These are phyloP conservation scores for Acanthamoeba culbertsoni DNA, from an alignment of 208 protist species.

Conservation along the genomic window DNA sequence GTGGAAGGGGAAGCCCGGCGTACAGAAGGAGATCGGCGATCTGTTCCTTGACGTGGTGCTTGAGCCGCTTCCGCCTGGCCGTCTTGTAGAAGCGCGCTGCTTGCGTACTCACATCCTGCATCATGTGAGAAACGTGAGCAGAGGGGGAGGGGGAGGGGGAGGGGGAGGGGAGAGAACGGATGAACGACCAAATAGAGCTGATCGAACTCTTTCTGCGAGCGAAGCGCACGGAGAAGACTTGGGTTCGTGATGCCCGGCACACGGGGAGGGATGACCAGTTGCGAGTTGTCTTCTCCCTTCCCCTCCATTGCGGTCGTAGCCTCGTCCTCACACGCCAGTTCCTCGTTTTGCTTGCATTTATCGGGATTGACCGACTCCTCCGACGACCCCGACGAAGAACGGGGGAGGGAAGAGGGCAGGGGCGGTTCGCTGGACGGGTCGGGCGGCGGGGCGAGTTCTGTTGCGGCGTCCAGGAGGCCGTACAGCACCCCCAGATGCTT, in stretches of 20 bases:
- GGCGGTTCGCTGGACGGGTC: neutral
- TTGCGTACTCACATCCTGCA: constrained; percentile 29
- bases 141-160: neutral
- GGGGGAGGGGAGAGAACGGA: neutral
- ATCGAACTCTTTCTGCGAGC: neutral
- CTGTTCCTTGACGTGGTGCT: constrained; percentile 15
- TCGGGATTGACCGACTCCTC: neutral
- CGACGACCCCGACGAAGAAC: neutral
- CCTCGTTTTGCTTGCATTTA: neutral
- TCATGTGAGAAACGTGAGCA: neutral
- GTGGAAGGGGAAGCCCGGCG: neutral
- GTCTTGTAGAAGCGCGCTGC: constrained; percentile 31
- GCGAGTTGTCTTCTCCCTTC: neutral
- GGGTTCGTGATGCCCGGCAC: constrained; percentile 15
- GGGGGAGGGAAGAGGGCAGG: neutral
- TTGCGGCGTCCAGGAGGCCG: neutral
- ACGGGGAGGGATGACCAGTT: neutral
- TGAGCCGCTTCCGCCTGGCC: neutral
- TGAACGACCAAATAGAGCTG: neutral
- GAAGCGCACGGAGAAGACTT: neutral
- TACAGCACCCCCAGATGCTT: neutral
- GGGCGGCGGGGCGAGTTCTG: neutral
- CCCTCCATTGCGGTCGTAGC: neutral
- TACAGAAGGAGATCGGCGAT: constrained; percentile 15
- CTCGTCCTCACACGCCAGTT: neutral